phyloP scores from a whole-genome alignment of 1,139 yeast genomes.

The Pichia sp. region DNA sequence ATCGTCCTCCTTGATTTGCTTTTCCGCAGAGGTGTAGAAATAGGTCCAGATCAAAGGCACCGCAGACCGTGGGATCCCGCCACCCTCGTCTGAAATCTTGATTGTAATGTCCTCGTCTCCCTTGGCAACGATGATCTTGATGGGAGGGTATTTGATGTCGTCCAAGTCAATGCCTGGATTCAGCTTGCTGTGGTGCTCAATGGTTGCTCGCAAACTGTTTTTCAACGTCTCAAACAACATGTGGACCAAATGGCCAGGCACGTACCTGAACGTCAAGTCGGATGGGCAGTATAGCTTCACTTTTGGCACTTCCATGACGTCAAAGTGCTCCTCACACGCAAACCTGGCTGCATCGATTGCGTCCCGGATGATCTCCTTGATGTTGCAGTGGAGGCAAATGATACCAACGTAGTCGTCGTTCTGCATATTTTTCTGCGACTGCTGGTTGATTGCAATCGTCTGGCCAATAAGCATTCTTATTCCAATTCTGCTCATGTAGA shows the following conservation, averaged over 20 bases:
- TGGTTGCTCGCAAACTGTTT: constrained; percentile 79
- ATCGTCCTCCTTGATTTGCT: constrained; percentile 72
- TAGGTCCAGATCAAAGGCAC: constrained; percentile 89
- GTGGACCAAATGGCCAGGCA: constrained; percentile 85
- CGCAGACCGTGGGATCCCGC: constrained; percentile 84
- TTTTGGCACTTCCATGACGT: constrained; percentile 75
- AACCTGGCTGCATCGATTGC: constrained; percentile 85
- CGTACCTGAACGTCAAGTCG: constrained; percentile 75
- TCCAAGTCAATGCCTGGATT: constrained; percentile 52
- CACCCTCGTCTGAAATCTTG: constrained; percentile 90
- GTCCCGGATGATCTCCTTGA: constrained; percentile 73
- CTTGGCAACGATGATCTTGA: constrained; percentile 84
- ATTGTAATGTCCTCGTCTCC: constrained; percentile 93
- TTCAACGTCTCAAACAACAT: constrained; percentile 84
- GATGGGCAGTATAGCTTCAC: constrained; percentile 71
- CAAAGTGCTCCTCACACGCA: constrained; percentile 85
- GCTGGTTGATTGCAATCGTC: constrained; percentile 73
- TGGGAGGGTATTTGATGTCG: constrained; percentile 73
- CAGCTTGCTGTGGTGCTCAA: constrained; percentile 57
- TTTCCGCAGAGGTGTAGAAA: constrained; percentile 80
- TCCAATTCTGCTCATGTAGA: constrained; percentile 84
- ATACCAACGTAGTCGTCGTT: constrained; percentile 70
- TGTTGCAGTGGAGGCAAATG: constrained; percentile 75
- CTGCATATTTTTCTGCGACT: constrained; percentile 43
- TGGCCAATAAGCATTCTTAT: constrained; percentile 88